Evolutionary conservation across 2,329 filamentous ascomycete genomes (phyloP).

Genomic region (Colletotrichum higginsianum): DNA sequence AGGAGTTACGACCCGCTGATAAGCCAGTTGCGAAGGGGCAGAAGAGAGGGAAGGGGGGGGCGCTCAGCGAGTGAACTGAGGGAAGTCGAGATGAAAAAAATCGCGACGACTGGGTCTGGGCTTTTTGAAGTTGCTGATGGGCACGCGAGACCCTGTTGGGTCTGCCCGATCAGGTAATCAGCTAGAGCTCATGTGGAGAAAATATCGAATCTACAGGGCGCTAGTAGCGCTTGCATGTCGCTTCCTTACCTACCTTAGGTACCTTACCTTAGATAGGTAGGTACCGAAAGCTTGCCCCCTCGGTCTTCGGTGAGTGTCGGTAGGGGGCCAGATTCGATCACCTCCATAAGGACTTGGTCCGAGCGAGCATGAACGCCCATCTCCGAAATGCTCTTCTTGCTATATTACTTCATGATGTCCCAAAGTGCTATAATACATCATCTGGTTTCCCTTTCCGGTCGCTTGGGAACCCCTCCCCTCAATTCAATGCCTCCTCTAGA

Average conservation of each 20-base stretch:
- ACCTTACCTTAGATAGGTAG: too few species aligned
- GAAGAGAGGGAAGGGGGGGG: not conserved
- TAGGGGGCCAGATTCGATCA: too few species aligned
- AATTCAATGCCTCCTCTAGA: not conserved
- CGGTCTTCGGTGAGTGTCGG: not conserved
- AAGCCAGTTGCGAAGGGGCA: not conserved
- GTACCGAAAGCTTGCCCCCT: conserved; percentile 3
- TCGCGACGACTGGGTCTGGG: conserved; percentile 9
- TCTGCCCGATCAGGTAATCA: conserved; percentile 27
- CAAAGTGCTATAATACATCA: not conserved
- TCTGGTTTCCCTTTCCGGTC: not conserved
- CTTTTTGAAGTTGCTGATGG: conserved; percentile 5
- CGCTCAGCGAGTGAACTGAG: conserved; percentile 1
- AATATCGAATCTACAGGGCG: conserved; percentile 3
- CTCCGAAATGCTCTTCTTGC: too few species aligned
- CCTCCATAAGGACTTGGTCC: not conserved
- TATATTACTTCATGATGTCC: not conserved
- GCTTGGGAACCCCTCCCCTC: not conserved
- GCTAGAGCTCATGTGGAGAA: conserved; percentile 33
- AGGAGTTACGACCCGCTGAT: not conserved
- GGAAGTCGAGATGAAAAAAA: conserved; percentile 20
- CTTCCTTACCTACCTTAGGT: not conserved
- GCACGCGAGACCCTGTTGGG: not conserved
- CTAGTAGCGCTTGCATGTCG: not conserved
- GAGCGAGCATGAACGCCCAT: not conserved